phyloP scores from a whole-genome alignment of 2,329 filamentous ascomycete genomes.

The Byssoonygena ceratinophila region DNA sequence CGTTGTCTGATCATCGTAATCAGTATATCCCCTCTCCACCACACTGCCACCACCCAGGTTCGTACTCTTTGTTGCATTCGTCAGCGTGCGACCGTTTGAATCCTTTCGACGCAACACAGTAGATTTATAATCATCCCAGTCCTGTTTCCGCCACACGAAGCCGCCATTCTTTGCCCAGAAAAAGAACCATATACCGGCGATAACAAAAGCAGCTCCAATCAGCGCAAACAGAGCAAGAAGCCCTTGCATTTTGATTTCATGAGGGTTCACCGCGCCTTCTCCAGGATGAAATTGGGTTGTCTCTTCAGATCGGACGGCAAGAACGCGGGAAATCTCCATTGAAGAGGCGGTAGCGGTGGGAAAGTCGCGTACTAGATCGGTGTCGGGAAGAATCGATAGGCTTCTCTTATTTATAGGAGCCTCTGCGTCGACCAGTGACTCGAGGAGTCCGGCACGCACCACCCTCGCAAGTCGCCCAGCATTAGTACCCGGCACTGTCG shows the following conservation, averaged over 20 bases:
- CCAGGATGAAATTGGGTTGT: constrained; percentile 22
- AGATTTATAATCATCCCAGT: constrained; percentile 98
- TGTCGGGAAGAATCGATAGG: not conserved
- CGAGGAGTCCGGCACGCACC: not conserved
- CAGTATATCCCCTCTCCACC: constrained; percentile 53
- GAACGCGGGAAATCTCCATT: constrained; percentile 21
- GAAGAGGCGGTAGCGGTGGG: constrained; percentile 5
- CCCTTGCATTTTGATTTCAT: constrained; percentile 43
- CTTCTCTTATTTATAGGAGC: not conserved
- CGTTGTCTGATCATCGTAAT: constrained; percentile 44
- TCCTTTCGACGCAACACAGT: constrained; percentile 83
- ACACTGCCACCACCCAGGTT: constrained; percentile 75
- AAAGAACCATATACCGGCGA: constrained; percentile 88
- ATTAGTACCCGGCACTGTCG: not conserved
- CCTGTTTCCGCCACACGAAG: constrained; percentile 70
- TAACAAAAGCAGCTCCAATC: constrained; percentile 64
- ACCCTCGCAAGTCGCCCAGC: not conserved
- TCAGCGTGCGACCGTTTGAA: constrained; percentile 76
- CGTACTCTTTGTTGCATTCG: constrained; percentile 70
- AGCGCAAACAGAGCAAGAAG: constrained; percentile 80
- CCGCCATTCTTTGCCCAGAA: constrained; percentile 96
- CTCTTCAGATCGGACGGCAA: constrained; percentile 24
- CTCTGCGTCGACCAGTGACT: not conserved
- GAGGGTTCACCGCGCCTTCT: constrained; percentile 32
- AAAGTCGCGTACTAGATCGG: not conserved